phyloP scores from a whole-genome alignment of 192 early-diverging fungal genomes.

The Coemansia sp. region DNA sequence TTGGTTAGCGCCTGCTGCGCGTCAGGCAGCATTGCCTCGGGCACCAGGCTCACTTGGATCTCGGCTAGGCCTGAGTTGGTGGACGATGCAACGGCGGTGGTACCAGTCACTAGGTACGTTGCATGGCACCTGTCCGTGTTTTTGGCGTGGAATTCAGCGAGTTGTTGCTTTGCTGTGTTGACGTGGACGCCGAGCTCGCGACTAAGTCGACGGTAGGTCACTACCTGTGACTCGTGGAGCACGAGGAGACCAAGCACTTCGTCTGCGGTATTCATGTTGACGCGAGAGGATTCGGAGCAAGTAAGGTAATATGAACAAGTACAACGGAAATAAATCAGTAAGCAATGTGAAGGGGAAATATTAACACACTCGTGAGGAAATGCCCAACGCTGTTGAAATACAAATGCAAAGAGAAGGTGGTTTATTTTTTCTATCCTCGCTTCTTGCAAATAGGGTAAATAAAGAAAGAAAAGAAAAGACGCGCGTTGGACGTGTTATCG shows the following conservation, averaged over 20 bases:
- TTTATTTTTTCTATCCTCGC: no score
- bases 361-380: no score
- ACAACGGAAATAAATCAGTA: background rate
- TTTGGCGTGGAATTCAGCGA: conserved; percentile 33
- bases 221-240: conserved; percentile 38
- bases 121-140: conserved; percentile 36
- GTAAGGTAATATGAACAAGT: background rate
- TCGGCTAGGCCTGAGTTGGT: conserved; percentile 6
- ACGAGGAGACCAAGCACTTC: conserved; percentile 37
- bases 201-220: conserved; percentile 51
- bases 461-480: background rate
- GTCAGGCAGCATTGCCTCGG: conserved; percentile 22
- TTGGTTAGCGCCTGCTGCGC: conserved; percentile 20
- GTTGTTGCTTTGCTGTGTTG: conserved; percentile 40
- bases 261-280: conserved; percentile 22
- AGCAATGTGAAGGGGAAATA: background rate
- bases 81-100: background rate
- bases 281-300: background rate
- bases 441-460: background rate
- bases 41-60: conserved; percentile 28
- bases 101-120: conserved; percentile 35
- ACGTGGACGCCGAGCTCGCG: conserved; percentile 49
- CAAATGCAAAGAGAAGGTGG: no score
- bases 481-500: background rate
- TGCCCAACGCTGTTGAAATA: no score